Evolutionary conservation across 768 basidiomycete genomes (phyloP), one percentile per base, ranked within the genome.

Genomic region (Lactifluus rugatus): DNA sequence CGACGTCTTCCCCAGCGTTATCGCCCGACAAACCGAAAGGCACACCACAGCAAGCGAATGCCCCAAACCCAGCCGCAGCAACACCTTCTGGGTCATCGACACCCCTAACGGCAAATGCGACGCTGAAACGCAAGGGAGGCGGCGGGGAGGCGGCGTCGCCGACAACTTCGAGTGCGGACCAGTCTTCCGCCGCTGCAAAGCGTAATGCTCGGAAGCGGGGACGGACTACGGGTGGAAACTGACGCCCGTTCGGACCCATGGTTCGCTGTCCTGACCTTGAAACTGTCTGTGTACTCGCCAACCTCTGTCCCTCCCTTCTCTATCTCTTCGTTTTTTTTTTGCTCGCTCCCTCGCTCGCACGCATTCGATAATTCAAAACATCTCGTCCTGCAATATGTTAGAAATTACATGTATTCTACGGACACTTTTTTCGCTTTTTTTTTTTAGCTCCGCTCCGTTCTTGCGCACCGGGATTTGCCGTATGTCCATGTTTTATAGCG

Each of bases 201-300:
- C 75, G 80, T 47, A 48, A 64, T 39, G 66, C 76, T 36, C 79
- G 85, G 57, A 84, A 82, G 73, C 75, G 74, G 64, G 74, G 75
- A 65, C 78, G 81, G 69, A 79, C 76, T 62, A 71, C 70, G 62
- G 78, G 72, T n/a, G 73, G 71, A 56, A 74, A 75, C 63, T 78
- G 74, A 69, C 23, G 23, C 47, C 46, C 52, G 34, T 37, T 47
- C 13, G 47, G 37, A 50, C 52, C 44, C 11, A n/a, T 54, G 9
- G 28, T 41, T 52, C 45, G 46, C 19, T 36, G 46, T 31, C 44
- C 32, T 37, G 37, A 37, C 28, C 26, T 44, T 28, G 48, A 53
- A 49, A 19, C 11, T 25, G 39, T 54, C 36, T 31, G 47, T 52
- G 45, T 61, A 54, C 49, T 34, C 23, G 32, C 42, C 19, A 17